Base-by-base conservation (phyloP, 2,329 filamentous ascomycete genomes). In the Cladosporium sp. region DNA sequence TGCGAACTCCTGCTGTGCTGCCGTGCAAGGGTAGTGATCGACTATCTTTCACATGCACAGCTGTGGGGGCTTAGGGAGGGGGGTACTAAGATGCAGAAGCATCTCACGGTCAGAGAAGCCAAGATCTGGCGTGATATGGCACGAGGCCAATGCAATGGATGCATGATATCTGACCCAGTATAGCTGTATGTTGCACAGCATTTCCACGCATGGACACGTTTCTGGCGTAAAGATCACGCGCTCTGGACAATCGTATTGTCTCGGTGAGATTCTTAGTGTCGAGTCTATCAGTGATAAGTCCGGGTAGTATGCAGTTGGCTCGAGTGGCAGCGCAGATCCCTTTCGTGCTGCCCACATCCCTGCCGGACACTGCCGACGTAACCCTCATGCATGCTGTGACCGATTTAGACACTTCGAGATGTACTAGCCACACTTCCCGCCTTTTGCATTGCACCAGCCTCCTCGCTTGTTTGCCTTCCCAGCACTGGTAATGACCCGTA, bases 71-170 rank as follows among this genome's bases (percentile, higher is more conserved):
- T 46, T 46, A 46, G 21, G 39, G 39, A 46, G 39, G 39, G 39
- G 39, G n/a, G 8, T 18, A 30, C 51, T 54, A 21, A 54, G 51
- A 13, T 32, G 51, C 30, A 54, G 18, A 54, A 54, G 51, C 51
- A 54, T 54, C 26, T 30, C 30, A 54, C 16, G 26, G n/a, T 54
- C 51, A 28, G 7, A 30, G 51, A n/a, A n/a, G 51, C 51, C 51
- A 54, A 54, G 51, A 54, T 54, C 51, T 54, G 51, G 51, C 51
- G 51, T 32, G 51, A 32, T 28, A 46, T 46, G 39, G n/a, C 39
- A 46, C 21, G 51, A 7, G 16, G 10, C 51, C 26, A 54, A 13
- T 28, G 39, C 39, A 46, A 21, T 21, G n/a, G 10, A 46, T 23
- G 51, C 28, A 32, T 54, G 51, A 28, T 54, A 28, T 18, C 8